Evolutionary conservation across 768 basidiomycete species (phyloP).

Genomic region (Xanthoconium stramineum): DNA sequence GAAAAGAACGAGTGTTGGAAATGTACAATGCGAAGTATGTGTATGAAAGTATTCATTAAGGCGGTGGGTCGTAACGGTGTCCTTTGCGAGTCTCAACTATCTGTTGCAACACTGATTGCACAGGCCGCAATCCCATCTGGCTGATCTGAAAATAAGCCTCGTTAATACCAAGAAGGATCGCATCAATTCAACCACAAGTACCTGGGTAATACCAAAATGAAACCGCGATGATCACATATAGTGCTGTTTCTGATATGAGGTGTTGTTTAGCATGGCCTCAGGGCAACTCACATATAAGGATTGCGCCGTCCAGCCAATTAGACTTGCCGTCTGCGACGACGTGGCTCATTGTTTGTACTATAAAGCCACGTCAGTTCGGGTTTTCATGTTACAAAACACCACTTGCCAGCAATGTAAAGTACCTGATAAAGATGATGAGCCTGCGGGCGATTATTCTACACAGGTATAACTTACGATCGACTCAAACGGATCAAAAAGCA

Average conservation of each 20-base stretch:
- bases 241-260: constrained; percentile 35
- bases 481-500: constrained; percentile 90
- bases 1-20: constrained; percentile 12
- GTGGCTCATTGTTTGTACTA: constrained; percentile 82
- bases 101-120: not conserved
- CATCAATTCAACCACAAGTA: constrained; percentile 3
- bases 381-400: constrained; percentile 30
- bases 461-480: constrained; percentile 48
- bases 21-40: constrained; percentile 14
- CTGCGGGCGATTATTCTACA: not conserved
- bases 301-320: constrained; percentile 81
- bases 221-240: constrained; percentile 70
- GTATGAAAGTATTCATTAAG: not conserved
- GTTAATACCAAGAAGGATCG: not conserved
- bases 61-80: constrained; percentile 5
- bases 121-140: constrained; percentile 22
- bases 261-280: not conserved
- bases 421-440: constrained; percentile 25
- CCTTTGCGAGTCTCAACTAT: not conserved
- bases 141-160: constrained; percentile 17
- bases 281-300: constrained; percentile 58
- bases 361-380: constrained; percentile 5
- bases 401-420: constrained; percentile 36
- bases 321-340: constrained; percentile 79
- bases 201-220: constrained; percentile 63